phyloP scores from a whole-genome alignment of 1,284 basidiomycete genomes.

The Exsudoporus floridanus region DNA sequence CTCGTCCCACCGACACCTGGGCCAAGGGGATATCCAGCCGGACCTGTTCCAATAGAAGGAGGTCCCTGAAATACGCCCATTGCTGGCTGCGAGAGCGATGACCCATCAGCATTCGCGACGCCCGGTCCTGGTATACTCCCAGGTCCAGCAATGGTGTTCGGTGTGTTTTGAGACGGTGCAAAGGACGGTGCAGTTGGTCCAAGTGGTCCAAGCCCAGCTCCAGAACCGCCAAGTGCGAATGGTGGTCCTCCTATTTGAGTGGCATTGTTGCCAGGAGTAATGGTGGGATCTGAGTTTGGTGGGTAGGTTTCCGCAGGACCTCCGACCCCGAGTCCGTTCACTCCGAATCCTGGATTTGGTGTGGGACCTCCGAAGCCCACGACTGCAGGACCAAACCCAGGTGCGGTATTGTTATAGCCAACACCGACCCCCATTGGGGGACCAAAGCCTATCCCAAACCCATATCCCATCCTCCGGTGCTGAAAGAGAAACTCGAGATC shows the following conservation, averaged over 20 bases:
- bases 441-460: slow-evolving; percentile 33
- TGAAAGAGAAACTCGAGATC: slow-evolving; percentile 59
- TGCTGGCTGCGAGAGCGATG: slow-evolving; percentile 27
- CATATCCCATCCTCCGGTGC: slow-evolving; percentile 39
- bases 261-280: slow-evolving; percentile 10
- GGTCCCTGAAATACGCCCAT: slow-evolving; percentile 36
- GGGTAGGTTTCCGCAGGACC: slow-evolving; percentile 21
- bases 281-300: slow-evolving; percentile 12
- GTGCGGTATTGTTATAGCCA: slow-evolving; percentile 16
- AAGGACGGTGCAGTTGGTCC: slow-evolving; percentile 6
- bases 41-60: slow-evolving; percentile 21
- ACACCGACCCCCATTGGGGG: slow-evolving; percentile 25
- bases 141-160: slow-evolving; percentile 12
- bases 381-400: slow-evolving; percentile 22
- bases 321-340: slow-evolving; percentile 26
- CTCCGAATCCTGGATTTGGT: slow-evolving; percentile 19
- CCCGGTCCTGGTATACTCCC: slow-evolving; percentile 9
- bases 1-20: slow-evolving; percentile 25
- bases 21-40: slow-evolving; percentile 24
- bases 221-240: slow-evolving; percentile 13
- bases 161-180: slow-evolving; percentile 13
- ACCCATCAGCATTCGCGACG: slow-evolving; percentile 16
- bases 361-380: slow-evolving; percentile 21
- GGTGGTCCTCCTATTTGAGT: slow-evolving; percentile 13
- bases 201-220: slow-evolving; percentile 8